A percentile compares a stretch with the other conserved stretches of the same genome.
These are phyloP conservation scores for Penicillium crustosum DNA, from an alignment of 2,329 filamentous ascomycete genomes.

Conservation along the genomic window DNA sequence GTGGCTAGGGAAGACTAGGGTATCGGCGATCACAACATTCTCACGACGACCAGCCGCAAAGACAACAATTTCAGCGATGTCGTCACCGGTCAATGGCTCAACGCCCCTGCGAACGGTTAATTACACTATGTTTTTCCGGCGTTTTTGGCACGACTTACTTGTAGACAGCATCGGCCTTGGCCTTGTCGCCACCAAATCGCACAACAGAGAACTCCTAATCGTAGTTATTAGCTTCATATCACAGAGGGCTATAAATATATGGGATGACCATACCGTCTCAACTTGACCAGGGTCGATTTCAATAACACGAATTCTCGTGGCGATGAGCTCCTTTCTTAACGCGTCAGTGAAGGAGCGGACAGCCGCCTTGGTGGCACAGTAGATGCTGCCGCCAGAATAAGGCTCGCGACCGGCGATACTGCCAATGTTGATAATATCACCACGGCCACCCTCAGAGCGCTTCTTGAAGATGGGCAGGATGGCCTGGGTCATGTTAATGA, in stretches of 20 bases:
- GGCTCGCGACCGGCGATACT: conserved; percentile 87
- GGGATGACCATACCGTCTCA: conserved; percentile 63
- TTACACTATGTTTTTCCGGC: not conserved
- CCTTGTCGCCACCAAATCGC: conserved; percentile 82
- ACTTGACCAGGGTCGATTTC: conserved; percentile 91
- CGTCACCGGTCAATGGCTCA: conserved; percentile 82
- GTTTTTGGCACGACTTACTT: conserved; percentile 55
- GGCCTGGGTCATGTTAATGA: conserved; percentile 96
- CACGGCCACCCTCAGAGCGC: conserved; percentile 66
- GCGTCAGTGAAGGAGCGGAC: conserved; percentile 81
- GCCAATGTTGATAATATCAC: conserved; percentile 95
- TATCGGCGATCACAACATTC: conserved; percentile 88
- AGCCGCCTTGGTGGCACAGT: conserved; percentile 90
- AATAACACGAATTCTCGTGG: conserved; percentile 77
- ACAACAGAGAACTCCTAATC: conserved; percentile 79
- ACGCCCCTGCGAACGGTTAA: conserved; percentile 57
- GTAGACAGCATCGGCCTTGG: conserved; percentile 87
- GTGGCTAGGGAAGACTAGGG: conserved; percentile 82
- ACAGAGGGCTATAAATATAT: not conserved
- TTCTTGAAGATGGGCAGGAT: conserved; percentile 79
- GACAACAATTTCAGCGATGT: conserved; percentile 87
- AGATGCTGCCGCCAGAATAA: conserved; percentile 83
- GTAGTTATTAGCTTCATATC: conserved; percentile 4
- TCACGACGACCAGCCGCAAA: conserved; percentile 80
- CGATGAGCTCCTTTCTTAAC: conserved; percentile 77